Conservation (phyloP, 2,329 filamentous ascomycete genomes). For the Mycosphaerella sp. region DNA sequence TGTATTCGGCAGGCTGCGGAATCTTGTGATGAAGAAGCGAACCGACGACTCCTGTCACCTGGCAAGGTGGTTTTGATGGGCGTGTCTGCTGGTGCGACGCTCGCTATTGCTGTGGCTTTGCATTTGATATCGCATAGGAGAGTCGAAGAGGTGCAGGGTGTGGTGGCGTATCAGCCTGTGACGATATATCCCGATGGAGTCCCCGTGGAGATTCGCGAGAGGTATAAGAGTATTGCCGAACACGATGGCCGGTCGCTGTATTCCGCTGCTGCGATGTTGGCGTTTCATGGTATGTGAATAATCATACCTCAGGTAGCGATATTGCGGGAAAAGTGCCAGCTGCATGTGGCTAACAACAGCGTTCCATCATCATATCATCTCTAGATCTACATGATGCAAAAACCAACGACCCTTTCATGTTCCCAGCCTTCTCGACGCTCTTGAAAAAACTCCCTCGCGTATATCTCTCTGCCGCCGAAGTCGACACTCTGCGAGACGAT, state of each 20-base stretch:
- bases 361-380: no score
- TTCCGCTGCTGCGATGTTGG: constrained; percentile 14
- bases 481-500: constrained; percentile 18
- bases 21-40: no score
- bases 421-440: constrained; percentile 29
- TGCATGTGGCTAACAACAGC: background rate
- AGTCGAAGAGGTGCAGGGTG: constrained; percentile 9
- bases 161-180: constrained; percentile 17
- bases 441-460: constrained; percentile 15
- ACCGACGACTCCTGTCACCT: constrained; percentile 2
- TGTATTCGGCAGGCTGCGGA: constrained; percentile 44
- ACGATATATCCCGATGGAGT: constrained; percentile 18
- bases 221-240: constrained; percentile 15
- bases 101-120: constrained; percentile 13
- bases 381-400: constrained; percentile 11
- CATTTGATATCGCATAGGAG: constrained; percentile 12
- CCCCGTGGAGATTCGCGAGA: constrained; percentile 11
- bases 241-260: constrained; percentile 14
- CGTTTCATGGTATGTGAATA: constrained; percentile 10
- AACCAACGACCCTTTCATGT: constrained; percentile 15
- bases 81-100: constrained; percentile 15
- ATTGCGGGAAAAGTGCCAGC: no score
- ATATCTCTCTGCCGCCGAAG: constrained; percentile 14
- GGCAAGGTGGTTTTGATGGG: constrained; percentile 15
- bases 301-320: no score